Conservation (phyloP, 2,329 filamentous ascomycete genomes). For the Waltergamsia citrina region DNA sequence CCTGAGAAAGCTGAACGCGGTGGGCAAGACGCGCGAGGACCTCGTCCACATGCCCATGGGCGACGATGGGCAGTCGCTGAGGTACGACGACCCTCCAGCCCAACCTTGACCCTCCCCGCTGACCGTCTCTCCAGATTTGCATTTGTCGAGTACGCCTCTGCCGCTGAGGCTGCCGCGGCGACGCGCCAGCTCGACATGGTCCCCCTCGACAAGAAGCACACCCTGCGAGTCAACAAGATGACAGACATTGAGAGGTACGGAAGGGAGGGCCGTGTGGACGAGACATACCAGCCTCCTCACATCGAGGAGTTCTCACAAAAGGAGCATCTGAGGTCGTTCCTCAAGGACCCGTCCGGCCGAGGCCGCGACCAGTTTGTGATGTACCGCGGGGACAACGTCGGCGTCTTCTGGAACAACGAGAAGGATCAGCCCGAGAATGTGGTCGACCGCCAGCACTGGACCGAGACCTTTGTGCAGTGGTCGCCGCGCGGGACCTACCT, state of each 20-base stretch:
- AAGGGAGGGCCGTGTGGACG: conserved; percentile 84
- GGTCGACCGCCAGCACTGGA: conserved; percentile 93
- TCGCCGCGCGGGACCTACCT: conserved; percentile 90
- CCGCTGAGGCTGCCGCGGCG: conserved; percentile 81
- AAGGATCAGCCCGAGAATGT: conserved; percentile 80
- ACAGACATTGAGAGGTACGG: conserved; percentile 97
- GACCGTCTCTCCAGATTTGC: conserved; percentile 59
- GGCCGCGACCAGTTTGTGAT: conserved; percentile 94
- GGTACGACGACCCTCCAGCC: conserved; percentile 42
- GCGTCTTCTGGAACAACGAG: conserved; percentile 98
- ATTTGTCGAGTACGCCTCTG: conserved; percentile 90
- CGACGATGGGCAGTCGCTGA: conserved; percentile 76
- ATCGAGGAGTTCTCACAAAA: conserved; percentile 82
- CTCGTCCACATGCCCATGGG: conserved; percentile 89
- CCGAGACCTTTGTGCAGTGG: conserved; percentile 96
- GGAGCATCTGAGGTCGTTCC: conserved; percentile 90
- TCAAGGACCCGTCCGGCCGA: conserved; percentile 69
- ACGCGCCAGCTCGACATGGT: conserved; percentile 81
- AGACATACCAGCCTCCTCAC: conserved; percentile 75
- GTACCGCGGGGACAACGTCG: conserved; percentile 85
- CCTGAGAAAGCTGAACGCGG: conserved; percentile 80
- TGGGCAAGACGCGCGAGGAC: conserved; percentile 79
- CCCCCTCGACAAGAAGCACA: conserved; percentile 95
- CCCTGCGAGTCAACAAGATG: conserved; percentile 90
- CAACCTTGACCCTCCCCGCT: neutral